Evolutionary conservation across 306 rosid genomes (phyloP).

Genomic region (Myrica gale): DNA sequence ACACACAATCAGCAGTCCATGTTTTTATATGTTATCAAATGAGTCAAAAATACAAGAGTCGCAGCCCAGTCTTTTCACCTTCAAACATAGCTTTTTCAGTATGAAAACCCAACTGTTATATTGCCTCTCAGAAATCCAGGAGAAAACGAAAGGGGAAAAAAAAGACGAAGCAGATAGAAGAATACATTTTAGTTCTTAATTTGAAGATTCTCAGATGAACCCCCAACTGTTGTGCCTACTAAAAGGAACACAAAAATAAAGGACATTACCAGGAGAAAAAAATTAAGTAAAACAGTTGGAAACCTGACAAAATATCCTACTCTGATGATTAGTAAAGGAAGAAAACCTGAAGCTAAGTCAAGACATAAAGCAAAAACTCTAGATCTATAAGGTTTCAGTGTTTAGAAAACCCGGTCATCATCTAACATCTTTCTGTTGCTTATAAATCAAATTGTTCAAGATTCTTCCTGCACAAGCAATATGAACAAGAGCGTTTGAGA

Average conservation of each 20-base stretch:
- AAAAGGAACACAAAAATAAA: slow-evolving; percentile 1
- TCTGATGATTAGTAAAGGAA: neutral
- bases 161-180: slow-evolving; percentile 12
- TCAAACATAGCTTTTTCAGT: neutral
- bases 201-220: slow-evolving; percentile 4
- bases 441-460: neutral
- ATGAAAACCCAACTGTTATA: neutral
- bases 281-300: neutral
- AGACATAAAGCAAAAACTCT: neutral
- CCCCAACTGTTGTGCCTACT: slow-evolving; percentile 7
- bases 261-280: neutral
- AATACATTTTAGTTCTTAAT: slow-evolving; percentile 3
- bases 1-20: neutral
- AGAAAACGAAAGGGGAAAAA: neutral
- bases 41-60: slow-evolving; percentile 9
- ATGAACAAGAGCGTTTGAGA: neutral
- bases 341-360: neutral
- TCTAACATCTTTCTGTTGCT: neutral
- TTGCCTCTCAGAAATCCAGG: neutral
- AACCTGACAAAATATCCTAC: neutral
- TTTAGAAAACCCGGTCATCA: neutral
- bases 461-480: neutral
- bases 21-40: neutral
- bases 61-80: slow-evolving; percentile 6
- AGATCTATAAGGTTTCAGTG: neutral